Conservation (phyloP, 2,329 filamentous ascomycete species). For the Diplodia mutila region DNA sequence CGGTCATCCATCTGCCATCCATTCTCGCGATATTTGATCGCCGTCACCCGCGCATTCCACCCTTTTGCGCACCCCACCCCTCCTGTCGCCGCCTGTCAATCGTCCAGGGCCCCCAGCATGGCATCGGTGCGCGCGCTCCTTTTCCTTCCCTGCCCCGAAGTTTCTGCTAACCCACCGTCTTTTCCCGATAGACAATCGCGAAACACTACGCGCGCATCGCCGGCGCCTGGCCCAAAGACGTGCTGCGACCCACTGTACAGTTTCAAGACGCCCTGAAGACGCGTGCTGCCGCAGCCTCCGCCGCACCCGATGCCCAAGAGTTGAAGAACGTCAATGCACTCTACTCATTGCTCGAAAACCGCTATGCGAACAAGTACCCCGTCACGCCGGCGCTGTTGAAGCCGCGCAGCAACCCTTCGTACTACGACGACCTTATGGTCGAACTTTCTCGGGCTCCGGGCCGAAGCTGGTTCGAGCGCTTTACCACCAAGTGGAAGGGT, state of each 20-base stretch:
- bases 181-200: conserved; percentile 37
- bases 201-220: conserved; percentile 57
- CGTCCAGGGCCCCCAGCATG: conserved; percentile 9
- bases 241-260: conserved; percentile 52
- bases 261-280: conserved; percentile 50
- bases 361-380: conserved; percentile 53
- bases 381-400: conserved; percentile 36
- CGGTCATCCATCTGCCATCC: conserved; percentile 12
- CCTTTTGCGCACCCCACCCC: conserved; percentile 2
- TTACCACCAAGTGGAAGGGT: conserved; percentile 43
- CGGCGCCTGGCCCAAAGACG: conserved; percentile 54
- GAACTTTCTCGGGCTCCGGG: conserved; percentile 42
- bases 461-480: conserved; percentile 41
- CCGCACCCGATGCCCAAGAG: conserved; percentile 38
- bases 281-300: conserved; percentile 36
- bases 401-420: conserved; percentile 40
- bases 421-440: conserved; percentile 41
- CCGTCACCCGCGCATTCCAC: conserved; percentile 17
- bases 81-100: conserved; percentile 4
- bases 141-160: not conserved
- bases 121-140: conserved; percentile 16
- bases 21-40: conserved; percentile 15
- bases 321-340: conserved; percentile 60
- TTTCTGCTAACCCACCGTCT: conserved; percentile 7
- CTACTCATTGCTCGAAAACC: conserved; percentile 63